Evolutionary conservation across 2,329 filamentous ascomycete species (phyloP), one percentile per base, ranked within the genome.

Genomic region (Aspergillus texensis): DNA sequence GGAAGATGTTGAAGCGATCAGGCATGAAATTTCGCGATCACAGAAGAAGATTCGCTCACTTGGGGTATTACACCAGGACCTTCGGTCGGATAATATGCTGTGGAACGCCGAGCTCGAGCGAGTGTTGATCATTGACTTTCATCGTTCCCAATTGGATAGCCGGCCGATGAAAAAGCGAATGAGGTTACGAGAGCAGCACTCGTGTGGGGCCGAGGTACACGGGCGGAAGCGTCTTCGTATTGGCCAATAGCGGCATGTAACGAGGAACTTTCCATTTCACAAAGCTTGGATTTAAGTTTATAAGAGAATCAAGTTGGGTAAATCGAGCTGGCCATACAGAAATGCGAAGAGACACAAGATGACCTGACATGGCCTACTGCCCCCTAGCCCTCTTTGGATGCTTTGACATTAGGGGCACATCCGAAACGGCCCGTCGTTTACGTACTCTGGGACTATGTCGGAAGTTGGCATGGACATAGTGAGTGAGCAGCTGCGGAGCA

Each of bases 81-180:
- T 68, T 28, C 57, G 61, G 26, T 21, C 52, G 5, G 61, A 62
- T 3, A 68, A 68, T n/a, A 61, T 68, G 39, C 19, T 68, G 9
- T 68, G 63, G 66, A 67, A 65, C 46, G 19, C 61, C 36, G 61
- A 68, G 54, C 59, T 67, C 11, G 26, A 32, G 10, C 57, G 50
- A 19, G 65, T 57, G 10, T 32, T 67, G 34, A 65, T 14, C 64
- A 43, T 52, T 58, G 50, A 12, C 60, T 48, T 48, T 26, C 45
- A 48, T 26, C 45, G 21, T 21, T 48, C 45, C 12, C 4, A 52
- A 11, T 30, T 67, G n/a, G 61, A 65, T 46, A 34, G 14, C 62
- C 61, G 60, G 34, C 60, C 54, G 54, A 21, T 34, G 57, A 57
- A 60, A 48, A 66, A 59, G 45, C 60, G 50, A 34, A 54, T 21